phyloP scores from a whole-genome alignment of 1,284 basidiomycete genomes.

The Uromyces viciae-fabae region DNA sequence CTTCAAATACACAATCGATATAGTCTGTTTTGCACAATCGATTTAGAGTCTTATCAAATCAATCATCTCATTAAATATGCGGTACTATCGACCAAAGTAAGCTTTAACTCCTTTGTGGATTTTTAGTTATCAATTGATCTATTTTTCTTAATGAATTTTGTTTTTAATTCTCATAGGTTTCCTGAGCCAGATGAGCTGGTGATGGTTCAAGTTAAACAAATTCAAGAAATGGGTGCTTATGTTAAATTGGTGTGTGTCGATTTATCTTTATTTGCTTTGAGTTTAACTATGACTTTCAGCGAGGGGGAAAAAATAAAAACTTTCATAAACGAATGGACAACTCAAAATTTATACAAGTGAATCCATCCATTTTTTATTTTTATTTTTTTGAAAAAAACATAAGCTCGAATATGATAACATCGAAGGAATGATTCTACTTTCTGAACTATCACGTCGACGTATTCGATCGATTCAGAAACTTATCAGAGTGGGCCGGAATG shows the following conservation, averaged over 20 bases:
- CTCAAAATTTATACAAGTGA: no score
- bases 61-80: conserved; percentile 24
- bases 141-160: no score
- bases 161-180: conserved; percentile 18
- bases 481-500: conserved; percentile 94
- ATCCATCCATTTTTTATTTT: background rate
- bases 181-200: conserved; percentile 73
- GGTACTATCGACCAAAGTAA: conserved; percentile 43
- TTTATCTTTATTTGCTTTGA: background rate
- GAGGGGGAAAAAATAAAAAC: no score
- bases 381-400: background rate
- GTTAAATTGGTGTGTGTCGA: conserved; percentile 68
- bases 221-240: conserved; percentile 99
- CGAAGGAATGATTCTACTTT: conserved; percentile 98
- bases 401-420: conserved; percentile 95
- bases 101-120: background rate
- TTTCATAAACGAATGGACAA: no score
- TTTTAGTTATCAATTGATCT: background rate
- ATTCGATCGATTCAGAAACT: conserved; percentile 98
- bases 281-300: no score
- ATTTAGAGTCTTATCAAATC: no score
- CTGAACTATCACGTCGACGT: conserved; percentile 91
- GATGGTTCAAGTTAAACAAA: conserved; percentile 98
- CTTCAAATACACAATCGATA: no score
- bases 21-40: no score